Percentiles rank a stretch among this genome's conserved stretches.
Conservation (phyloP, 2,329 filamentous ascomycete genomes). For the Colletotrichum godetiae region DNA sequence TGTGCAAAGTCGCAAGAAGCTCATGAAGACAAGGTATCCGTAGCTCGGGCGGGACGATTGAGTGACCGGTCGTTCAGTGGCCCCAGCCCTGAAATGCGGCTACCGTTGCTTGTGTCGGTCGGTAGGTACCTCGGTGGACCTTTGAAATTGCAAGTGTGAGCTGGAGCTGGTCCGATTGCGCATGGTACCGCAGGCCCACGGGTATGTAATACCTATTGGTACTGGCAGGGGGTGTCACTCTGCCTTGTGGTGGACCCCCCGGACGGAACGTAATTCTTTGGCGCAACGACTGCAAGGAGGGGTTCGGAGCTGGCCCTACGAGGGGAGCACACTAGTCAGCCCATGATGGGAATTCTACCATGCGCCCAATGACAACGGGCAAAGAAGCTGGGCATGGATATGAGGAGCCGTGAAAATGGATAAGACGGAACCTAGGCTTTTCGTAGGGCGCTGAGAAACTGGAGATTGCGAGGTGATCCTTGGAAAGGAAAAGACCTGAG, state of each 20-base stretch:
- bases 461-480: conserved; percentile 4
- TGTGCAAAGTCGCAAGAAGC: conserved; percentile 1
- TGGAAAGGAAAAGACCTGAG: neutral
- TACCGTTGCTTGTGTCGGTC: conserved; percentile 10
- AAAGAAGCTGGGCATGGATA: neutral
- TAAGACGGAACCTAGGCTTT: conserved; percentile 16
- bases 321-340: neutral
- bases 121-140: neutral
- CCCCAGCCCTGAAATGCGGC: conserved; percentile 15
- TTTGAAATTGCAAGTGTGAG: conserved; percentile 8
- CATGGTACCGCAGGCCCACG: neutral
- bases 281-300: neutral
- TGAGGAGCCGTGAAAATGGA: conserved; percentile 12
- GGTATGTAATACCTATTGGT: no score
- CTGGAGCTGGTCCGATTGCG: conserved; percentile 13
- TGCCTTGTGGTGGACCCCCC: conserved; percentile 7
- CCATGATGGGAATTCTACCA: conserved; percentile 4
- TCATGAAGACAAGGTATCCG: neutral
- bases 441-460: conserved; percentile 8
- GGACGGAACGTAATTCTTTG: conserved; percentile 5
- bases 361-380: conserved; percentile 9
- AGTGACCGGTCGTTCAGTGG: conserved; percentile 9
- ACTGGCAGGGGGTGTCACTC: conserved; percentile 5
- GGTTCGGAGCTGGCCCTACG: conserved; percentile 12
- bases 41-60: conserved; percentile 15